Evolutionary conservation across 176 grass and related monocot genomes (phyloP).

Genomic region (Saccharum officinarum): DNA sequence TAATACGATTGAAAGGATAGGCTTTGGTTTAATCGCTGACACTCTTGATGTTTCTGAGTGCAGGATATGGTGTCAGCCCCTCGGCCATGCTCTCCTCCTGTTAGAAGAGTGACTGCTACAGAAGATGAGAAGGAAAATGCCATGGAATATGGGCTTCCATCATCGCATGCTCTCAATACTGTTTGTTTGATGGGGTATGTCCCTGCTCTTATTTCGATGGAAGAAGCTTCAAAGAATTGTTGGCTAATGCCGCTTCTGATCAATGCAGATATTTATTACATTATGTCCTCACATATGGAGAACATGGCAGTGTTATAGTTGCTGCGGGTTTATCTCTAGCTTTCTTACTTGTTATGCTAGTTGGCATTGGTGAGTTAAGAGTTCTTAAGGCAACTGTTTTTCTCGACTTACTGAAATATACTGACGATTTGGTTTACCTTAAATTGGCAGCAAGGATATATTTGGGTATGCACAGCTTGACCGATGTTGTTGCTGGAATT

Average conservation of each 20-base stretch:
- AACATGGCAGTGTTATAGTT: conserved; percentile 29
- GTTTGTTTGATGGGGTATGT: conserved; percentile 86
- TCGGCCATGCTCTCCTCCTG: conserved; percentile 86
- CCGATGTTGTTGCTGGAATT: conserved; percentile 73
- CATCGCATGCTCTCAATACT: conserved; percentile 88
- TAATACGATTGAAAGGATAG: background rate
- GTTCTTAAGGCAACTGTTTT: background rate
- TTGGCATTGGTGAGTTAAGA: conserved; percentile 64
- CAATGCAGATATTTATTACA: conserved; percentile 77
- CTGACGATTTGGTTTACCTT: conserved; percentile 31
- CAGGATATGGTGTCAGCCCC: conserved; percentile 89
- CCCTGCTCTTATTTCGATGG: conserved; percentile 4
- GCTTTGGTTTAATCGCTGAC: conserved; percentile 5
- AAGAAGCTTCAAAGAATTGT: background rate
- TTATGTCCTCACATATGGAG: conserved; percentile 59
- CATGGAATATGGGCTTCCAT: conserved; percentile 96
- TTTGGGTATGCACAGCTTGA: conserved; percentile 96
- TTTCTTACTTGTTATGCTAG: conserved; percentile 56
- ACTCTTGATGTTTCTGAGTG: conserved; percentile 9
- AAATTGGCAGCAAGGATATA: conserved; percentile 80
- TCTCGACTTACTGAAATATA: background rate
- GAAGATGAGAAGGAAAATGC: conserved; percentile 94
- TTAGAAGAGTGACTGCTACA: conserved; percentile 83
- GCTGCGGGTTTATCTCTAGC: conserved; percentile 45
- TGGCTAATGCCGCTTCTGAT: conserved; percentile 13